Base-by-base conservation (phyloP, 495 filamentous ascomycete species). In the Penicillium coffeae region DNA sequence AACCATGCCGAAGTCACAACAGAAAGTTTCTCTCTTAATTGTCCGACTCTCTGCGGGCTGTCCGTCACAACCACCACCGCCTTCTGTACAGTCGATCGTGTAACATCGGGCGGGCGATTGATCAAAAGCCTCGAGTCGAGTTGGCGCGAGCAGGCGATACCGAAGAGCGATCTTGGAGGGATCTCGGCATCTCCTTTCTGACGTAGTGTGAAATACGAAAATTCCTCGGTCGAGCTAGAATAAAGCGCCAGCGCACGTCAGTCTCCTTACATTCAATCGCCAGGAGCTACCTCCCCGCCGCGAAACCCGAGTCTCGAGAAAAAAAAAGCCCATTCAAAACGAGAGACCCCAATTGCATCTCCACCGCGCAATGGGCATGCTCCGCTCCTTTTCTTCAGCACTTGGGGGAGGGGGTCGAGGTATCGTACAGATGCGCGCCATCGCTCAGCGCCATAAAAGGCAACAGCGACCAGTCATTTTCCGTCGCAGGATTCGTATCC, bases 391-490 rank as follows among this genome's bases (percentile, higher is more conserved):
- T 4, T n/a, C n/a, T 13, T 5, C 25, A 30, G 10, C 25, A 30
- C 25, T 5, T 30, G 25, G 25, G 25, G 10, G 25, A 10, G 25
- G 25, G 10, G 10, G 25, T 4, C 4, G 25, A 10, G 25, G 25
- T 30, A 30, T 30, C 85, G 59, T 78, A 95, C 89, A 89, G 79
- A 71, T 98, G 93, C 32, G 93, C 93, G 21, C 93, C 93, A 66
- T 98, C 93, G 25, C 88, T 89, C 52, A 98, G 71, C n/a, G 92
- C 93, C 88, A 97, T 96, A 69, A 97, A 98, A 0, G 93, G 93
- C 39, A 98, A 76, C 50, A 96, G 70, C 5, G 82, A 77, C 93
- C 93, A 98, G 63, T 95, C 90, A 76, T 93, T 90, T 48, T 93
- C 89, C 33, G 60, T 73, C 3, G 89, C 87, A 27, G 92, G 90